Percentiles rank a stretch among this genome's conserved stretches.
Conservation (phyloP, 257 asterid genomes). For the Solanum verrucosum region DNA sequence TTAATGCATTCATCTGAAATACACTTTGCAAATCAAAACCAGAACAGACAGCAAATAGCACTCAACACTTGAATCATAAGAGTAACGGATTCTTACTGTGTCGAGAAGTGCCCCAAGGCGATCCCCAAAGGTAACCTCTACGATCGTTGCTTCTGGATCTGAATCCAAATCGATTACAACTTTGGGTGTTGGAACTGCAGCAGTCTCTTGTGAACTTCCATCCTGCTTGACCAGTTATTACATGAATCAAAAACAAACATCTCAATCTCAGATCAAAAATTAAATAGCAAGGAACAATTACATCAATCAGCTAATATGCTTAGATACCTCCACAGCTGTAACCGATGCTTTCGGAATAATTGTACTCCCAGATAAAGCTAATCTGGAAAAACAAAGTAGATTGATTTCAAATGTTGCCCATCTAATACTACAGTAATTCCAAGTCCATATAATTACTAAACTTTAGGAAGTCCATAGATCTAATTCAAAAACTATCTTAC, state of each 20-base stretch:
- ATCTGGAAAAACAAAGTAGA: conserved; percentile 33
- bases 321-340: conserved; percentile 60
- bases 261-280: background rate
- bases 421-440: background rate
- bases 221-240: conserved; percentile 26
- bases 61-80: background rate
- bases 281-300: background rate
- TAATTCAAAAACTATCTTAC: background rate
- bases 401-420: background rate
- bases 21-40: conserved; percentile 11
- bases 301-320: background rate
- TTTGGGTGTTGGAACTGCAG: conserved; percentile 58
- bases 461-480: background rate
- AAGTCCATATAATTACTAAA: background rate
- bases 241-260: background rate
- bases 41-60: background rate
- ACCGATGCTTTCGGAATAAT: conserved; percentile 43
- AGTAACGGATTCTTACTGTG: conserved; percentile 38
- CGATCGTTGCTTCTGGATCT: conserved; percentile 83
- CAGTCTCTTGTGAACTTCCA: conserved; percentile 47
- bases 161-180: conserved; percentile 89
- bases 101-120: conserved; percentile 95
- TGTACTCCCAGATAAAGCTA: conserved; percentile 29
- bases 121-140: conserved; percentile 89
- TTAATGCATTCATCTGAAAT: conserved; percentile 78